phyloP scores from a whole-genome alignment of 2,329 filamentous ascomycete species.

The Nemania diffusa region DNA sequence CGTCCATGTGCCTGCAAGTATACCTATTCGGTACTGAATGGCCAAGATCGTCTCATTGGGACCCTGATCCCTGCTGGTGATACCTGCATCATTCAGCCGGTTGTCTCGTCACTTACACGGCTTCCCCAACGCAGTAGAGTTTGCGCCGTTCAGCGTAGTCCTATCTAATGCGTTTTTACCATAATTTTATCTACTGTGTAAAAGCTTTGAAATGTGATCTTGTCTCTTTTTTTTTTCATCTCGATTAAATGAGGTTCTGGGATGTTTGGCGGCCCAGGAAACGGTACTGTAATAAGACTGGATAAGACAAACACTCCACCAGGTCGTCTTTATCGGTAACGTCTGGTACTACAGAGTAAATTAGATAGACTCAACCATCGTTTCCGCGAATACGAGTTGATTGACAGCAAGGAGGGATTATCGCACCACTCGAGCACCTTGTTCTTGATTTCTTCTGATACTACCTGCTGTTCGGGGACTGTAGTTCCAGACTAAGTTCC shows the following conservation, averaged over 20 bases:
- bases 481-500: conserved; percentile 12
- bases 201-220: neutral
- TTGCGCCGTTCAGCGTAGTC: neutral
- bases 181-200: neutral
- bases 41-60: conserved; percentile 2
- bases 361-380: neutral
- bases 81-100: conserved; percentile 27
- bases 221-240: neutral
- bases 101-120: conserved; percentile 1
- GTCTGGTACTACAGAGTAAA: neutral
- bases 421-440: conserved; percentile 8
- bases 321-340: neutral
- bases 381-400: conserved; percentile 10
- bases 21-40: neutral
- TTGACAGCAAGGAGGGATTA: conserved; percentile 8
- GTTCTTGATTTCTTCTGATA: conserved; percentile 4
- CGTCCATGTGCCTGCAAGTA: neutral
- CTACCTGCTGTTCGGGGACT: neutral
- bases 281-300: neutral
- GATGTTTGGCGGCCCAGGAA: neutral
- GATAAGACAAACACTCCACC: conserved; percentile 2
- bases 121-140: neutral
- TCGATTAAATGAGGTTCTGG: neutral
- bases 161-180: neutral
- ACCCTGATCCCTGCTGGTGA: conserved; percentile 20